phyloP scores from a whole-genome alignment of 352 stramenopile genomes.

The Pythium monospermum region DNA sequence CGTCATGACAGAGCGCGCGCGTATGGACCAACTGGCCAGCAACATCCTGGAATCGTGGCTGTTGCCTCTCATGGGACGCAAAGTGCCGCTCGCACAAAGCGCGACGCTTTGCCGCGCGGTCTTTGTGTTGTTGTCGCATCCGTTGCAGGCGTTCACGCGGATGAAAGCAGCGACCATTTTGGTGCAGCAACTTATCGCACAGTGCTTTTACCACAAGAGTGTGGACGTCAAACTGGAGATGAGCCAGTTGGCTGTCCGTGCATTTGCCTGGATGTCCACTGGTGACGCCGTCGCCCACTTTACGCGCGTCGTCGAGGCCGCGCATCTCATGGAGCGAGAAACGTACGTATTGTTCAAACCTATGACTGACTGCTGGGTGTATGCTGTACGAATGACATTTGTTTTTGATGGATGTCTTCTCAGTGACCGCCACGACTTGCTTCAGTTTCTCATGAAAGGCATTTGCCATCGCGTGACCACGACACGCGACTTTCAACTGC shows the following conservation, averaged over 20 bases:
- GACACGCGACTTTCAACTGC: constrained; percentile 20
- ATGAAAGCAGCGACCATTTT: constrained; percentile 36
- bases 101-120: constrained; percentile 47
- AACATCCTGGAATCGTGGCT: constrained; percentile 53
- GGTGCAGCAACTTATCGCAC: constrained; percentile 51
- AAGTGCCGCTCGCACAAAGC: constrained; percentile 46
- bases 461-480: constrained; percentile 13
- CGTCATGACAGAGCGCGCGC: constrained; percentile 39
- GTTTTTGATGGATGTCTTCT: too few species aligned
- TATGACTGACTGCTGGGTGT: too few species aligned
- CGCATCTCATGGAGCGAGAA: constrained; percentile 60
- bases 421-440: constrained; percentile 23
- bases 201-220: constrained; percentile 55
- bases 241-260: constrained; percentile 46
- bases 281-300: constrained; percentile 44
- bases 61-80: constrained; percentile 38
- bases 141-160: constrained; percentile 51
- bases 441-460: constrained; percentile 22
- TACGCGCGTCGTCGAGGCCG: constrained; percentile 42
- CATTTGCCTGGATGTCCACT: constrained; percentile 49
- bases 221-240: constrained; percentile 49
- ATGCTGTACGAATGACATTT: too few species aligned
- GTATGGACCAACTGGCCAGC: constrained; percentile 49
- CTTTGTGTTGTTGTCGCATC: constrained; percentile 65
- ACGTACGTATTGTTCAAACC: constrained; percentile 35